Evolutionary conservation across 345 rosid species (phyloP).

Genomic region (Noccaea caerulescens): DNA sequence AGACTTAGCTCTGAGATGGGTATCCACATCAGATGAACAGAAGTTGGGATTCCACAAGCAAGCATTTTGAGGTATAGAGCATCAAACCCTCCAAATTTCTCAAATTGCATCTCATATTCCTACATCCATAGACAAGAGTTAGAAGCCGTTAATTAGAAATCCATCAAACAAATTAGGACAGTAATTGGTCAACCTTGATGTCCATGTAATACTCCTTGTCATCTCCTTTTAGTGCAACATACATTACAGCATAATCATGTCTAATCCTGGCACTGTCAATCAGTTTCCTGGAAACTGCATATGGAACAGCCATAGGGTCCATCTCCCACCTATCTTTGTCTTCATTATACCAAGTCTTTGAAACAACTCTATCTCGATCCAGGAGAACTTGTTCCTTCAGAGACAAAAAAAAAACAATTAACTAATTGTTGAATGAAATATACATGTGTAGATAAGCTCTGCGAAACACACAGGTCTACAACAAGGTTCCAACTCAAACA

Average conservation of each 20-base stretch:
- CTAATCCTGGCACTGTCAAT: conserved; percentile 79
- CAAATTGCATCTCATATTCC: conserved; percentile 86
- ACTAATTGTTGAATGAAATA: conserved; percentile 32
- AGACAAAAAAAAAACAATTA: conserved; percentile 36
- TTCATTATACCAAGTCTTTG: conserved; percentile 89
- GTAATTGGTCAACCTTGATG: conserved; percentile 60
- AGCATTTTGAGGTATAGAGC: conserved; percentile 92
- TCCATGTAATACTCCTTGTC: conserved; percentile 75
- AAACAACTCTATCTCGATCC: conserved; percentile 86
- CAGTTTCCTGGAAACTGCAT: conserved; percentile 82
- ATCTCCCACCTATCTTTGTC: conserved; percentile 86
- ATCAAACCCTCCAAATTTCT: conserved; percentile 93
- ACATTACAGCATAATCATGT: conserved; percentile 95
- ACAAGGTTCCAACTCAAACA: conserved; percentile 14
- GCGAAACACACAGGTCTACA: conserved; percentile 20
- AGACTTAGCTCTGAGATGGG: conserved; percentile 86
- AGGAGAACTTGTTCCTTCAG: conserved; percentile 79
- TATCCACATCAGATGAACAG: conserved; percentile 91
- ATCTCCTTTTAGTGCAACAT: conserved; percentile 79
- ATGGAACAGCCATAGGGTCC: conserved; percentile 83
- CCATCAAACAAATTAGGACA: conserved; percentile 21
- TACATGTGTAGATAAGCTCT: conserved; percentile 23
- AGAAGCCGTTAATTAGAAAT: conserved; percentile 28
- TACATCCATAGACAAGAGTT: conserved; percentile 47
- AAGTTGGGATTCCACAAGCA: conserved; percentile 77